Base-by-base conservation (phyloP, 345 rosid species). In the Rhizophora mangle region DNA sequence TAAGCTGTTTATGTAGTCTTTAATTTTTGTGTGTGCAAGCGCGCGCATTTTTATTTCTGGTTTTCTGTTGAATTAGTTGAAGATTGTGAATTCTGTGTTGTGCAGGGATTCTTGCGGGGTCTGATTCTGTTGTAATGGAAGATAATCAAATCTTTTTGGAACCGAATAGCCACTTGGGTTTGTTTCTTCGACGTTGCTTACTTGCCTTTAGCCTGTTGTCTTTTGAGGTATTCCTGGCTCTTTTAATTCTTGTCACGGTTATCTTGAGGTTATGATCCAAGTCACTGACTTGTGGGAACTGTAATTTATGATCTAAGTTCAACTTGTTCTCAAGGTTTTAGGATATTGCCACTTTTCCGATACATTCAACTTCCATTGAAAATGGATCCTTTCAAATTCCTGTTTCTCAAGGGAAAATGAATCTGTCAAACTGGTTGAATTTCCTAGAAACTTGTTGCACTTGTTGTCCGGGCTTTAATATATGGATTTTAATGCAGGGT, bases 161-260 rank as follows among this genome's bases (percentile, higher is more conserved):
- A 63, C 91, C 94, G 4, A 95, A 74, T 65, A 88, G 97, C 80
- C 84, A 70, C 68, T 79, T 95, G 72, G 99, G 98, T 71, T 79
- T 90, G 86, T 95, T 88, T 84, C 83, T 92, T 53, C 96, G 98
- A 18, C 99, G 91, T 24, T 90, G 98, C 78, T 64, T 92, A 60
- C 88, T 92, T 73, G 85, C 98, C 65, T 92, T 92, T 76, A 92
- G 89, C 72, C 68, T 84, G 39, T 76, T 95, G 54, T 83, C 89
- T 2, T 95, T 92, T 61, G 99, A 92, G 96, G 99, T 95, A 82
- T 67, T 68, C 11, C 37, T 43, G 26, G 21, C 18, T 32, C 62
- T 20, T 71, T 49, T 43, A 43, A 18, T 43, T 36, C 5, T 70
- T 13, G 6, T 55, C 27, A 15, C 3, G 30, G 37, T 8, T 34